Conservation (phyloP, 495 filamentous ascomycete species). For the Podospora appendiculata region DNA sequence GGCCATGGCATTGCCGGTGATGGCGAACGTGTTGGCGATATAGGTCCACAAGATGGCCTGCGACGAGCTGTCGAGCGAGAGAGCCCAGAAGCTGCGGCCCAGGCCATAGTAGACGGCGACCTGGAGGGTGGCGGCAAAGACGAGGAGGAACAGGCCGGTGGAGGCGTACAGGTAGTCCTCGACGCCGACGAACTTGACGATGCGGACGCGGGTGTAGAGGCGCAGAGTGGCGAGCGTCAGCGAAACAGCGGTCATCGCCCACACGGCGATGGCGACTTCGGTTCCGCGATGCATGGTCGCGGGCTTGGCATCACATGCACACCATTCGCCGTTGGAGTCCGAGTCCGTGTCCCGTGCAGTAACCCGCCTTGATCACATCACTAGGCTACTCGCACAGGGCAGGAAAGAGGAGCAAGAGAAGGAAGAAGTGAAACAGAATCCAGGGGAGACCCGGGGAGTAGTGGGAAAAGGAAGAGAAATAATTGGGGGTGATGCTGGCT, state of each 20-base stretch:
- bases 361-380: not conserved
- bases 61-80: constrained; percentile 21
- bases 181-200: constrained; percentile 29
- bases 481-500: not conserved
- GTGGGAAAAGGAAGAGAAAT: not conserved
- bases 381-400: not conserved
- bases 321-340: not conserved
- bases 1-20: constrained; percentile 31
- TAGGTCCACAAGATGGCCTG: constrained; percentile 32
- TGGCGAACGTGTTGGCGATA: constrained; percentile 31
- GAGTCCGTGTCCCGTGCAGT: not conserved
- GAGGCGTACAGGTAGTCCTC: constrained; percentile 29
- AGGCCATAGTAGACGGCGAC: constrained; percentile 26
- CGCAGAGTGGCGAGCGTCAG: constrained; percentile 23
- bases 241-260: constrained; percentile 27
- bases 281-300: constrained; percentile 18
- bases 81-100: constrained; percentile 25
- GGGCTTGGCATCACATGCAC: not conserved
- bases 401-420: not conserved
- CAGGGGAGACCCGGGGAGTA: not conserved
- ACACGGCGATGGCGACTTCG: constrained; percentile 26
- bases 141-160: constrained; percentile 27
- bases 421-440: not conserved
- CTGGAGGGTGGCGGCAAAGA: constrained; percentile 26
- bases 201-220: constrained; percentile 27